These are phyloP conservation scores for Mixia osmundae DNA, from an alignment of 1,284 basidiomycete species.

Conservation along the genomic window DNA sequence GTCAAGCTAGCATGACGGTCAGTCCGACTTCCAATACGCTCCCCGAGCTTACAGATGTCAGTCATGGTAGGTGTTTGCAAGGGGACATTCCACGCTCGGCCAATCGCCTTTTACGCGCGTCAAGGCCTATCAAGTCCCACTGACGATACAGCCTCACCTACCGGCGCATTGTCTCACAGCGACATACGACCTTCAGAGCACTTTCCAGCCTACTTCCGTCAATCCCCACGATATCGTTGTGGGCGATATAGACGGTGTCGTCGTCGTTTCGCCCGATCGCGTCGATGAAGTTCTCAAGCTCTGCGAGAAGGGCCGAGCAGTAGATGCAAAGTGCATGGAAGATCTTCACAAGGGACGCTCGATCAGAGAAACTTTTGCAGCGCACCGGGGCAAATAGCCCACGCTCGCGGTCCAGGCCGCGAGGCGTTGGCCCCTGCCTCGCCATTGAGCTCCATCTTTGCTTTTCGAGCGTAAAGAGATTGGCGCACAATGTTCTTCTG, in stretches of 20 bases:
- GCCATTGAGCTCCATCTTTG: no score
- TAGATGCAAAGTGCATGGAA: slow-evolving; percentile 48
- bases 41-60: background rate
- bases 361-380: slow-evolving; percentile 50
- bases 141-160: slow-evolving; percentile 34
- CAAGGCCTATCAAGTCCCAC: slow-evolving; percentile 46
- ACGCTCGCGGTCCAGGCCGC: no score
- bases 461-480: no score
- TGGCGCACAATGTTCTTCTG: no score
- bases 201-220: slow-evolving; percentile 32
- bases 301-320: slow-evolving; percentile 35
- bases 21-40: slow-evolving; percentile 5
- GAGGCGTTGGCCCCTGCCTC: no score
- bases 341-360: slow-evolving; percentile 54
- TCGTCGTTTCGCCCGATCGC: slow-evolving; percentile 42
- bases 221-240: slow-evolving; percentile 60
- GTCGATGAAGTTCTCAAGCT: slow-evolving; percentile 36
- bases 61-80: slow-evolving; percentile 34
- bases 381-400: slow-evolving; percentile 40
- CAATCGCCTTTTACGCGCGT: slow-evolving; percentile 70
- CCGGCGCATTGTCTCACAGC: no score
- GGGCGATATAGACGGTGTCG: slow-evolving; percentile 73
- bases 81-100: slow-evolving; percentile 62
- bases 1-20: slow-evolving; percentile 37
- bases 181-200: slow-evolving; percentile 4